A percentile compares a stretch with the other conserved stretches of the same genome.
These are phyloP conservation scores for Dictyostelium firmibasis DNA, from an alignment of 78 protist species.

Conservation along the genomic window DNA sequence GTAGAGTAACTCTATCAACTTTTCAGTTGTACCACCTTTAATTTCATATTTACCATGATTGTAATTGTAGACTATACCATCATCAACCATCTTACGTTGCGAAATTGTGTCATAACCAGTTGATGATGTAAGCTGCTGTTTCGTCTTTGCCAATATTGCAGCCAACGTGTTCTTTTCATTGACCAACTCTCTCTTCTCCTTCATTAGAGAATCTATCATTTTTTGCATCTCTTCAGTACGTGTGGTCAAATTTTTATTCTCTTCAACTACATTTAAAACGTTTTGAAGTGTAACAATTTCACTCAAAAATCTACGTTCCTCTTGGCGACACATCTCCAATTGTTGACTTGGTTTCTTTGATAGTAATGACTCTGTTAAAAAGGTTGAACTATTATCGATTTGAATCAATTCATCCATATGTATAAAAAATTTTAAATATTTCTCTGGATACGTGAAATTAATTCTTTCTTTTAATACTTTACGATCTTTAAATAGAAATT, in stretches of 20 bases:
- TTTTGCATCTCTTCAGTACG: slow-evolving; percentile 68
- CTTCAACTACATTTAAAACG: slow-evolving; percentile 56
- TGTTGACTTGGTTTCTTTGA: slow-evolving; percentile 1
- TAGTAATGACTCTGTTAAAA: neutral
- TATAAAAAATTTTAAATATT: slow-evolving; percentile 28
- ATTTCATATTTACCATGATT: slow-evolving; percentile 60
- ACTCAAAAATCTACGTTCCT: slow-evolving; percentile 41
- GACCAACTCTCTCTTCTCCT: slow-evolving; percentile 12
- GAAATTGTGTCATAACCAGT: neutral
- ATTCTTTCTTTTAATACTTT: slow-evolving; percentile 61
- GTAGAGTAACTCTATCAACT: slow-evolving; percentile 64
- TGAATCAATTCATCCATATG: slow-evolving; percentile 20
- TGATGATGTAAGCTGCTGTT: neutral
- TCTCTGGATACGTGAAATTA: slow-evolving; percentile 65
- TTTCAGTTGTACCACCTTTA: slow-evolving; percentile 81
- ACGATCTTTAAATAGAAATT: slow-evolving; percentile 44
- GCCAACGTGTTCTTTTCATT: neutral
- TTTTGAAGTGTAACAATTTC: slow-evolving; percentile 60
- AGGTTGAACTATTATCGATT: slow-evolving; percentile 11
- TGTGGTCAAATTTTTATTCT: slow-evolving; percentile 24
- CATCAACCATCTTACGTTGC: slow-evolving; percentile 31
- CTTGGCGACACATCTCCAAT: slow-evolving; percentile 20
- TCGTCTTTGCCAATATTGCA: neutral
- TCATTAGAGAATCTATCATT: slow-evolving; percentile 33
- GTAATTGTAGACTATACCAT: slow-evolving; percentile 32